Base-by-base conservation (phyloP, 2,329 filamentous ascomycete species). In the Cercospora berteroae region DNA sequence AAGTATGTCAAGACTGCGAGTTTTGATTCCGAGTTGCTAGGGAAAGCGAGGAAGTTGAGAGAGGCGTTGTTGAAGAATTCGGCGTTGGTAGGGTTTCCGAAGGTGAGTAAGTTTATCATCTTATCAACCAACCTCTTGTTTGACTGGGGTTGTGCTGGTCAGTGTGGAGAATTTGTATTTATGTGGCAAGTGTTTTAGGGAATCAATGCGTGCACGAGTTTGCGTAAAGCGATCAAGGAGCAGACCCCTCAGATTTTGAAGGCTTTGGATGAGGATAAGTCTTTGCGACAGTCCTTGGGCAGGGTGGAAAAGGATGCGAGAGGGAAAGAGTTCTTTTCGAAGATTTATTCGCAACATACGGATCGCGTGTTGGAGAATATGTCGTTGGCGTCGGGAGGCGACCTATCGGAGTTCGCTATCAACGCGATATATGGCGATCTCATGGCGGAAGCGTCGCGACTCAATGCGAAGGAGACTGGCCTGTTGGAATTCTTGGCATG, bases 401-500 rank as follows among this genome's bases (percentile, higher is more conserved):
- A 70, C 56, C 48, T 71, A 4, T 68, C 68, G 6, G 66, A 70
- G 33, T 71, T 71, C 25, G 70, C 70, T 1, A 67, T 71, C 55
- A 71, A 64, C 29, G 66, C 70, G 0, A 64, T 71, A 5, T 71
- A 71, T 44, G 70, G 70, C 3, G 70, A 71, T 58, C 44, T 71
- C 42, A 70, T 71, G 70, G 70, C 70, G 1, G 70, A 71, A 42
- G 67, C 66, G 48, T 63, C 66, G 9, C 18, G 68, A 4, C 52
- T 71, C 23, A 63, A 68, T 36, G 67, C 67, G 9, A 72, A 70
- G 57, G 70, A 72, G 39, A 72, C 70, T 10, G 67, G 66, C 1
- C 18, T 72, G 63, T 39, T 72, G 16, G 69, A 72, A 36, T 72
- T 72, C 27, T 20, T 72, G 48, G 70, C 68, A 16, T 72, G 70